phyloP scores from a whole-genome alignment of 306 rosid genomes.

The Cercis canadensis region DNA sequence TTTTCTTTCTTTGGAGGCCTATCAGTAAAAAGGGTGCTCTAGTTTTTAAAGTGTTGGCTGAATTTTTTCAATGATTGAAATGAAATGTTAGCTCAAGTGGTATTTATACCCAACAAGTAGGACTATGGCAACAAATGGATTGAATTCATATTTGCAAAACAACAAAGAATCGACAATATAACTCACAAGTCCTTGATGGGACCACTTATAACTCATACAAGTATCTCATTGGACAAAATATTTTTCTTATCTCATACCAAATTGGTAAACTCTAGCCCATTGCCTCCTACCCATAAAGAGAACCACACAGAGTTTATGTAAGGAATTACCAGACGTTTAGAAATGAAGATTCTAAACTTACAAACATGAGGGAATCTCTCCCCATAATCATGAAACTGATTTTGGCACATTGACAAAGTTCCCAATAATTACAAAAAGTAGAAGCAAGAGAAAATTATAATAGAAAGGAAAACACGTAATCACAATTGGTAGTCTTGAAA shows the following conservation, averaged over 20 bases:
- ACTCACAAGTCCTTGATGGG: too few relatives aligned
- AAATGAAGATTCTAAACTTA: slow-evolving; percentile 17
- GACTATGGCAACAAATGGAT: not conserved
- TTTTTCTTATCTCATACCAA: slow-evolving; percentile 20
- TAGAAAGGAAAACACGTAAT: slow-evolving; percentile 7
- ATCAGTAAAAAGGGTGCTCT: not conserved
- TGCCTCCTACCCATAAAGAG: slow-evolving; percentile 24
- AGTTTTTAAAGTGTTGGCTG: not conserved
- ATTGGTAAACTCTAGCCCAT: not conserved
- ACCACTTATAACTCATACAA: too few relatives aligned
- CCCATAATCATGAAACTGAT: not conserved
- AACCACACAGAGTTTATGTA: slow-evolving; percentile 1
- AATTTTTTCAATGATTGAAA: slow-evolving; percentile 28
- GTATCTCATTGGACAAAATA: slow-evolving; percentile 21
- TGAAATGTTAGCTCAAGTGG: slow-evolving; percentile 20
- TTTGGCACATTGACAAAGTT: slow-evolving; percentile 2
- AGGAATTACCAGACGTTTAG: slow-evolving; percentile 1
- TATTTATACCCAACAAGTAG: slow-evolving; percentile 49
- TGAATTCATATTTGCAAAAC: slow-evolving; percentile 42
- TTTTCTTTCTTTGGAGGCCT: slow-evolving; percentile 17
- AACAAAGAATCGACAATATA: slow-evolving; percentile 37
- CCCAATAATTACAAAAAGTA: slow-evolving; percentile 19
- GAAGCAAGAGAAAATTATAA: not conserved
- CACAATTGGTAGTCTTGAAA: not conserved
- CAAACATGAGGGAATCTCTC: slow-evolving; percentile 20